A percentile compares a stretch with the other conserved stretches of the same genome.
Conservation (phyloP, 805 yeast genomes). For the Candida sonorensis region DNA sequence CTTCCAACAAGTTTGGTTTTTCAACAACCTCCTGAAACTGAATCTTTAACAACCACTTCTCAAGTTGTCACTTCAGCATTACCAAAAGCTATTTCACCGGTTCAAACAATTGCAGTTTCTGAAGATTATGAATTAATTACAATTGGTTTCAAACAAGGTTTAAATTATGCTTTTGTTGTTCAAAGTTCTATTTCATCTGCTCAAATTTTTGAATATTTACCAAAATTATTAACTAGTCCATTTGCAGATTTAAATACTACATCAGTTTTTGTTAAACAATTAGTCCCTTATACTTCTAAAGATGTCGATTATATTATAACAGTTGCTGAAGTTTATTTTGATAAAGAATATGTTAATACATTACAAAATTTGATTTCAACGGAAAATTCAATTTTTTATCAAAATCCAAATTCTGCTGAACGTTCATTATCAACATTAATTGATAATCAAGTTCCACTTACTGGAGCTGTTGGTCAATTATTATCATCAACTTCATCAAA, state of each 20-base stretch:
- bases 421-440: slow-evolving; percentile 57
- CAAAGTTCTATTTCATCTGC: slow-evolving; percentile 69
- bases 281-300: slow-evolving; percentile 66
- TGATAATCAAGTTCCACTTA: slow-evolving; percentile 61
- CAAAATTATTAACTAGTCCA: slow-evolving; percentile 62
- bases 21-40: slow-evolving; percentile 23
- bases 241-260: slow-evolving; percentile 29
- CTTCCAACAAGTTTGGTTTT: slow-evolving; percentile 38
- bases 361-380: slow-evolving; percentile 47
- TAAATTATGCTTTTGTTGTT: slow-evolving; percentile 83
- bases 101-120: slow-evolving; percentile 32
- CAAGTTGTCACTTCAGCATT: slow-evolving; percentile 42
- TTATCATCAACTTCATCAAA: too few species aligned
- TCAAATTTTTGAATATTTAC: slow-evolving; percentile 79
- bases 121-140: slow-evolving; percentile 51
- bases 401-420: slow-evolving; percentile 49
- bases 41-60: slow-evolving; percentile 22
- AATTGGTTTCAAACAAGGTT: slow-evolving; percentile 69
- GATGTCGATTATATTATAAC: slow-evolving; percentile 65
- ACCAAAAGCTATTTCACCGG: slow-evolving; percentile 79
- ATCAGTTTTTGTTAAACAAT: slow-evolving; percentile 52
- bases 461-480: slow-evolving; percentile 32
- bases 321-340: slow-evolving; percentile 84
- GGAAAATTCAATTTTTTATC: slow-evolving; percentile 51
- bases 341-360: slow-evolving; percentile 39